A percentile compares a stretch with the other conserved stretches of the same genome.
Evolutionary conservation across 805 yeast genomes (phyloP).

Genomic region (Metschnikowia similis): DNA sequence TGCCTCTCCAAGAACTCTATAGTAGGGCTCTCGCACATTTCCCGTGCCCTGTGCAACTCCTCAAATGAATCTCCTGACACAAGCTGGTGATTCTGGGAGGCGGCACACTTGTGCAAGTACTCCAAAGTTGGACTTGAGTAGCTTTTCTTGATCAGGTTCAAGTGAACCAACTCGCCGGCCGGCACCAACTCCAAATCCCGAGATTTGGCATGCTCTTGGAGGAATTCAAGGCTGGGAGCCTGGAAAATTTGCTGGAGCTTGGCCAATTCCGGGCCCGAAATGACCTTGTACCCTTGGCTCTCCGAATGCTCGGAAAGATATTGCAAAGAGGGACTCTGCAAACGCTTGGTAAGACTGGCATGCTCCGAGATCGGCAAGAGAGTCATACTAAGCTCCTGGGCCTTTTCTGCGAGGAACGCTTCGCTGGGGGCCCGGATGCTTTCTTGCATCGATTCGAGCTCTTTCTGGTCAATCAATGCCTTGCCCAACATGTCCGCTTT

Average conservation of each 20-base stretch:
- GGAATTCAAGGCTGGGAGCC: slow-evolving; percentile 9
- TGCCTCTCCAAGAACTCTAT: slow-evolving; percentile 14
- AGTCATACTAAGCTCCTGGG: slow-evolving; percentile 3
- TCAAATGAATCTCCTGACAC: slow-evolving; percentile 4
- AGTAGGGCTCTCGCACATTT: slow-evolving; percentile 3
- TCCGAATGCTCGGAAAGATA: slow-evolving; percentile 7
- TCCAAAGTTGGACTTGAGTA: slow-evolving; percentile 5
- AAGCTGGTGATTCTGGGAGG: neutral
- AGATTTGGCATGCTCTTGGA: slow-evolving; percentile 6
- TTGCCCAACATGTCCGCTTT: slow-evolving; percentile 11
- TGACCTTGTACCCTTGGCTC: slow-evolving; percentile 2
- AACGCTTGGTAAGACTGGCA: slow-evolving; percentile 4
- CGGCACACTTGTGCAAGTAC: slow-evolving; percentile 5
- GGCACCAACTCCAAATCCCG: neutral
- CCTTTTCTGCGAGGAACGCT: slow-evolving; percentile 9
- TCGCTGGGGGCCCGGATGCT: slow-evolving; percentile 3
- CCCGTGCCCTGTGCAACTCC: slow-evolving; percentile 2
- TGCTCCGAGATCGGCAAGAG: slow-evolving; percentile 9
- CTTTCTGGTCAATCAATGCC: slow-evolving; percentile 6
- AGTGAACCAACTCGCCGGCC: neutral
- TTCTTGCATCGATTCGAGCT: slow-evolving; percentile 10
- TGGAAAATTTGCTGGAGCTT: neutral
- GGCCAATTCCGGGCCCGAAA: slow-evolving; percentile 5
- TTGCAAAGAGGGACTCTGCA: slow-evolving; percentile 11
- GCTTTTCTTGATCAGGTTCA: neutral